phyloP scores from a whole-genome alignment of 495 filamentous ascomycete species.

The Lophiostoma macrostomum region DNA sequence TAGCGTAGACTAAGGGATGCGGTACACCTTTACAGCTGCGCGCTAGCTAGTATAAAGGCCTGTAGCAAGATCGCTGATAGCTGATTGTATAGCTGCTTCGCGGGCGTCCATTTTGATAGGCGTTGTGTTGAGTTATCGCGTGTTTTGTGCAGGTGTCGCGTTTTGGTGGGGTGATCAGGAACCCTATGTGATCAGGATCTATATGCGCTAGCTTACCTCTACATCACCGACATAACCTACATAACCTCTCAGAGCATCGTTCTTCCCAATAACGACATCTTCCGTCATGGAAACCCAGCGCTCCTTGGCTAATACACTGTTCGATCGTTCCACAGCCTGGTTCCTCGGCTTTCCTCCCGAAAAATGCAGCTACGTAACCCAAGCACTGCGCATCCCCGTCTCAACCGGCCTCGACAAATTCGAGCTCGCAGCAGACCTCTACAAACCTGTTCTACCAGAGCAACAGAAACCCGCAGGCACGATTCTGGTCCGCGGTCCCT shows the following conservation, averaged over 20 bases:
- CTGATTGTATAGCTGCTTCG: background rate
- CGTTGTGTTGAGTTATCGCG: no score
- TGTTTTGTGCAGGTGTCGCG: no score
- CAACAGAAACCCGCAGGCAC: background rate
- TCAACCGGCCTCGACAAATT: background rate
- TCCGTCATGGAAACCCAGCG: no score
- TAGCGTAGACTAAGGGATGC: conserved; percentile 1
- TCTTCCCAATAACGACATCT: no score
- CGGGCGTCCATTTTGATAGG: no score
- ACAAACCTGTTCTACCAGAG: background rate
- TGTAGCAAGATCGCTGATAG: background rate
- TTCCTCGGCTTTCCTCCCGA: background rate
- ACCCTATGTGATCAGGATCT: no score
- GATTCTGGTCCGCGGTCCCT: conserved; percentile 2
- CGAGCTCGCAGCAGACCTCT: conserved; percentile 6
- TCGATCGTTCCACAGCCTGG: background rate
- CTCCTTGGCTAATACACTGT: no score
- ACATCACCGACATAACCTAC: no score
- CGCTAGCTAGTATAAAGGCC: conserved; percentile 2
- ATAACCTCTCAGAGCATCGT: no score
- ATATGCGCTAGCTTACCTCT: no score
- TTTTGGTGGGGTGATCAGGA: no score
- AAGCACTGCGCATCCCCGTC: conserved; percentile 5
- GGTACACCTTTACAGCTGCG: background rate
- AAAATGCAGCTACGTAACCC: background rate